Evolutionary conservation across 768 basidiomycete genomes (phyloP), one percentile per base, ranked within the genome.

Genomic region (Lyophyllum shimeji): DNA sequence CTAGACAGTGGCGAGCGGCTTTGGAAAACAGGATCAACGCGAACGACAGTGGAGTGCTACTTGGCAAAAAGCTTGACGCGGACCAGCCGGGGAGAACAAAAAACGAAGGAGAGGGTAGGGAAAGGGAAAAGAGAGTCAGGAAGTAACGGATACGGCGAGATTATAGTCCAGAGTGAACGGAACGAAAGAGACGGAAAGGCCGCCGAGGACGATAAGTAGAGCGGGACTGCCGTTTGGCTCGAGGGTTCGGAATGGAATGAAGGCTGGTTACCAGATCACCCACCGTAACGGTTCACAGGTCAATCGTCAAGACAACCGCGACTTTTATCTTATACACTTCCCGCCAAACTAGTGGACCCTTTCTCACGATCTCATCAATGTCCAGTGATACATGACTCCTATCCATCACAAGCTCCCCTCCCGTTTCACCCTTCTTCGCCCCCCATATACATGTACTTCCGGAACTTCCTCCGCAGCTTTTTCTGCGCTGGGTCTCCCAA

Each of bases 381-480:
- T n/a, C 4, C n/a, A 40, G 18, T 57, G 53, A 57, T 57, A 54
- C 52, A 58, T 43, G 45, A 45, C 43, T 31, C 50, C 55, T 37
- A 37, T 37, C 57, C 55, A 60, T 53, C 43, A 47, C 45, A 27
- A 47, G 34, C 15, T 40, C 37, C 37, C 29, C 29, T 29, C 21
- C 34, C 51, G 47, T 58, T 56, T 52, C 52, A 54, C 39, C 57
- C 69, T 62, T 69, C 69, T 58, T 67, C 59, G 49, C 72, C 71
- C 55, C 78, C 82, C 69, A 86, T 77, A 68, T 83, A 93, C 93
- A 96, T 93, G 71, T 84, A 85, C 69, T 76, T 69, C 64, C 75
- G 76, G 72, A 93, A 95, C 70, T 73, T 71, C 66, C 76, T 77
- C 69, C 87, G 83, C 66, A 91, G 67, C 70, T 76, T 79, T 65